Evolutionary conservation across 228 moss, liverwort and hornwort species (phyloP).

Genomic region (Sphagnum fallax): DNA sequence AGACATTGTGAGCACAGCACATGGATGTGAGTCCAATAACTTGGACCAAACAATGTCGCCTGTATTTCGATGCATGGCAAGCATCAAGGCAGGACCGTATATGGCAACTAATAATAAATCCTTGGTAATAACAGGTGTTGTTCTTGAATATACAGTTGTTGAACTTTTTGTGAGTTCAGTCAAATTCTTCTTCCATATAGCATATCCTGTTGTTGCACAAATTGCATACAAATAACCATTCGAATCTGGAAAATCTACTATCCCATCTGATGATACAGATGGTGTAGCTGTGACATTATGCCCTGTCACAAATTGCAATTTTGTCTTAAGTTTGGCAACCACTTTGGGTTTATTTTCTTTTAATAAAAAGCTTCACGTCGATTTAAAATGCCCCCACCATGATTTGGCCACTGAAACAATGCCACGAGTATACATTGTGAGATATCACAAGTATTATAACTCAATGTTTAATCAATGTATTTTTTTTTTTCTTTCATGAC

Average conservation of each 20-base stretch:
- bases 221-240: constrained; percentile 37
- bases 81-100: constrained; percentile 14
- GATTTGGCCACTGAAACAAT: constrained; percentile 21
- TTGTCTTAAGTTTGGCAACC: constrained; percentile 2
- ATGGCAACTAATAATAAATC: constrained; percentile 18
- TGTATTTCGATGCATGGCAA: constrained; percentile 23
- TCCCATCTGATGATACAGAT: constrained; percentile 10
- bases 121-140: constrained; percentile 21
- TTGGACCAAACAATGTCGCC: constrained; percentile 31
- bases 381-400: constrained; percentile 23
- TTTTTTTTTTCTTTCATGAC: no score
- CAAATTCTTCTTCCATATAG: constrained; percentile 34
- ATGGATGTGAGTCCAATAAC: constrained; percentile 20
- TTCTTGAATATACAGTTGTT: constrained; percentile 16
- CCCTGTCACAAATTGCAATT: constrained; percentile 16
- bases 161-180: constrained; percentile 6
- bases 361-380: constrained; percentile 9
- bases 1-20: constrained; percentile 4
- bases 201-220: constrained; percentile 11
- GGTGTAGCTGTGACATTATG: constrained; percentile 28
- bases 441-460: no score
- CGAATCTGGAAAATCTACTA: constrained; percentile 41
- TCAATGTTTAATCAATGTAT: no score
- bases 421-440: no score
- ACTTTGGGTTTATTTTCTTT: constrained; percentile 7